These are phyloP conservation scores for Syzygium oleosum DNA, from an alignment of 345 rosid species.

Conservation along the genomic window DNA sequence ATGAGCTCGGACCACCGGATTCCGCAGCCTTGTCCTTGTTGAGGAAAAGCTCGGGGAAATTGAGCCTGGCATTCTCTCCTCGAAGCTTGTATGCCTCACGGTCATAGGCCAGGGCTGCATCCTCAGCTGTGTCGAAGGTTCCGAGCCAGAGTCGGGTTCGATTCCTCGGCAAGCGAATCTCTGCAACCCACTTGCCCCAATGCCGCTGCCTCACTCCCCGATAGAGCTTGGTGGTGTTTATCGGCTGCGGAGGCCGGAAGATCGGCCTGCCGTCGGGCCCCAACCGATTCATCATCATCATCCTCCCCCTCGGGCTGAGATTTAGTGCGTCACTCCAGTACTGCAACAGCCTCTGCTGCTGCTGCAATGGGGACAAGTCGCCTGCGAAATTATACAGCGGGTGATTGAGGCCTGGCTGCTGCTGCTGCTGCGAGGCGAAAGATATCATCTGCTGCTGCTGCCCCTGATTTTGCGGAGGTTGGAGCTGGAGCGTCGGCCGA, in stretches of 20 bases:
- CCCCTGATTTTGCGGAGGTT: constrained; percentile 2
- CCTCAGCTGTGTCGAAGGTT: constrained; percentile 88
- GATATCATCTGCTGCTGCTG: constrained; percentile 62
- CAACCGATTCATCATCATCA: constrained; percentile 65
- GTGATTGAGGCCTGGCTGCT: constrained; percentile 2
- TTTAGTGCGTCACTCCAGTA: constrained; percentile 55
- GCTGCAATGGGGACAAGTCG: constrained; percentile 21
- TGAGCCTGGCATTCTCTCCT: constrained; percentile 81
- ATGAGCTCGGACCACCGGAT: constrained; percentile 17
- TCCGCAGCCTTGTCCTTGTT: constrained; percentile 33
- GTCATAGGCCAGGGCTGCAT: constrained; percentile 89
- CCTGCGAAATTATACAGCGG: constrained; percentile 19
- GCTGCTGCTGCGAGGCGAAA: constrained; percentile 42
- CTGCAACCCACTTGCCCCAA: constrained; percentile 99
- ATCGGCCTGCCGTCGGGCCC: constrained; percentile 54
- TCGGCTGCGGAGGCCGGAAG: constrained; percentile 58
- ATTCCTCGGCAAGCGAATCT: constrained; percentile 89
- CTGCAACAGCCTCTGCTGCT: constrained; percentile 53
- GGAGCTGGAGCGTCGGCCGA: constrained; percentile 18
- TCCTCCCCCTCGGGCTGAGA: constrained; percentile 69
- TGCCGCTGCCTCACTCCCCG: constrained; percentile 93
- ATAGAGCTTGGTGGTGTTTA: constrained; percentile 68
- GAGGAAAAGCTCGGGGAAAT: constrained; percentile 76
- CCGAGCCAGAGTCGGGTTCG: constrained; percentile 95
- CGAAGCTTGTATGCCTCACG: constrained; percentile 83